A percentile compares a stretch with the other conserved stretches of the same genome.
Evolutionary conservation across 306 rosid species (phyloP).

Genomic region (Argentina anserina): DNA sequence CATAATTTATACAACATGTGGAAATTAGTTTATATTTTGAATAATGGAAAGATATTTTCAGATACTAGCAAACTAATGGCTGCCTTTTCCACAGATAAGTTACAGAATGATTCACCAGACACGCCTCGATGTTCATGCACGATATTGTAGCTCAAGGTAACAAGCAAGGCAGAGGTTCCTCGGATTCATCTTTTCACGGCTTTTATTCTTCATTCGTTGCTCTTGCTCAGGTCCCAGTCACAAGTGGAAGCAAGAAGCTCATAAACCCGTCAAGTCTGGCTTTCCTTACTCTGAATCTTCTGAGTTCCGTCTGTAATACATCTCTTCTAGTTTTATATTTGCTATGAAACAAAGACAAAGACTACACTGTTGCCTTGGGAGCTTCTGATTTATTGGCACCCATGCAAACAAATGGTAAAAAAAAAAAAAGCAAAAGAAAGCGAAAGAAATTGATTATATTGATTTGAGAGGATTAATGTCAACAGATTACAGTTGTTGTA

Average conservation of each 20-base stretch:
- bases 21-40: background rate
- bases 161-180: background rate
- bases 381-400: slow-evolving; percentile 1
- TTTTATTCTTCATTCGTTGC: background rate
- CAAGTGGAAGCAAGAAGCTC: slow-evolving; percentile 15
- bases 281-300: slow-evolving; percentile 3
- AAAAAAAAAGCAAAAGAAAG: background rate
- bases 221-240: background rate
- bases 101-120: slow-evolving; percentile 28
- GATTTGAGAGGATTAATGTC: background rate
- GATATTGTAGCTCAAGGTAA: slow-evolving; percentile 30
- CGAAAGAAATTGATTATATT: background rate
- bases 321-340: background rate
- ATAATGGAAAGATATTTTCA: background rate
- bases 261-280: background rate
- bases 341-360: slow-evolving; percentile 9
- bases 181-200: background rate
- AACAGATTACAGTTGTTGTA: background rate
- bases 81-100: slow-evolving; percentile 24
- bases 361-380: slow-evolving; percentile 3
- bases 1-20: background rate
- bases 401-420: background rate
- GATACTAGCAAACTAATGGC: background rate
- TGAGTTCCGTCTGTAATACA: background rate
- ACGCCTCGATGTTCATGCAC: slow-evolving; percentile 34